Percentiles rank a stretch among this genome's conserved stretches.
These are phyloP conservation scores for Mycosphaerelloides madeirae DNA, from an alignment of 2,329 filamentous ascomycete species.

Conservation along the genomic window DNA sequence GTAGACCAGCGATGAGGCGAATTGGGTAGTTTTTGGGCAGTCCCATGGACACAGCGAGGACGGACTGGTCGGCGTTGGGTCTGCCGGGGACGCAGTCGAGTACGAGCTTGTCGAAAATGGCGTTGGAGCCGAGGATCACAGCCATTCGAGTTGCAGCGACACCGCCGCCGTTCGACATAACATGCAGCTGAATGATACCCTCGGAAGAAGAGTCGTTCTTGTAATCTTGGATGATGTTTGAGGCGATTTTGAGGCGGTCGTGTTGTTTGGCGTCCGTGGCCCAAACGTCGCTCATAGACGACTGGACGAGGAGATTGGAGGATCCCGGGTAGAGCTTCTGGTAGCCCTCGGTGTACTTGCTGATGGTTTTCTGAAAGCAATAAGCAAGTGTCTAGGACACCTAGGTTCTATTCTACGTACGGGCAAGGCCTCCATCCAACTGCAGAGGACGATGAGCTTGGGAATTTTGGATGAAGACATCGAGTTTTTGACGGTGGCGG, in stretches of 20 bases:
- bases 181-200: constrained; percentile 25
- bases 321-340: constrained; percentile 23
- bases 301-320: constrained; percentile 29
- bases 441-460: constrained; percentile 36
- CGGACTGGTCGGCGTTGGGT: background rate
- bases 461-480: constrained; percentile 30
- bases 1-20: background rate
- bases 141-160: constrained; percentile 24
- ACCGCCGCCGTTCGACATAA: constrained; percentile 34
- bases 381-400: too few species aligned
- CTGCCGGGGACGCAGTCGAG: constrained; percentile 4
- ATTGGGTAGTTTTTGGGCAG: background rate
- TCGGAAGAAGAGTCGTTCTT: background rate
- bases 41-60: background rate
- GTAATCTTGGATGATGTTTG: constrained; percentile 15
- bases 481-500: background rate
- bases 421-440: constrained; percentile 34
- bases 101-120: constrained; percentile 4
- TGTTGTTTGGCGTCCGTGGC: constrained; percentile 9
- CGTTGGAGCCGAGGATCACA: constrained; percentile 2
- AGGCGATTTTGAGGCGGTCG: constrained; percentile 12
- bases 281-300: constrained; percentile 20
- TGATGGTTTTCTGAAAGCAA: constrained; percentile 30
- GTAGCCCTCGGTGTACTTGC: constrained; percentile 32
- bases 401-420: too few species aligned